Evolutionary conservation across 768 basidiomycete genomes (phyloP).

Genomic region (Gloeophyllum trabeum): DNA sequence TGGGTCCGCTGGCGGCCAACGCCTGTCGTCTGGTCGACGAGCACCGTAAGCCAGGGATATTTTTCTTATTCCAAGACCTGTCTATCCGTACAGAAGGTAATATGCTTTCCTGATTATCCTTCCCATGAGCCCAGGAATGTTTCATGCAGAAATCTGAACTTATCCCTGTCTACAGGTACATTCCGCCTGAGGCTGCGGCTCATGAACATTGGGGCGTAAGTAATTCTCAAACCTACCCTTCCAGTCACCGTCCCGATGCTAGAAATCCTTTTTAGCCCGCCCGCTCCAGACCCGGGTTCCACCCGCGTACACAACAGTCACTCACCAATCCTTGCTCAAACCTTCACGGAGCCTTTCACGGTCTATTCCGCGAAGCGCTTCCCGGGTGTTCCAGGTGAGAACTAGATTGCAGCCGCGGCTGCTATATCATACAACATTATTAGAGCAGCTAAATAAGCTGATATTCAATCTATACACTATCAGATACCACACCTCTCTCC

Average conservation of each 20-base stretch:
- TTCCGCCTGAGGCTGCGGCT: constrained; percentile 82
- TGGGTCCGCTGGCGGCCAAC: constrained; percentile 81
- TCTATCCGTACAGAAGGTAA: constrained; percentile 88
- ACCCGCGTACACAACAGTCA: constrained; percentile 51
- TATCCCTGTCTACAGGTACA: constrained; percentile 36
- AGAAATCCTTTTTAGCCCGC: constrained; percentile 41
- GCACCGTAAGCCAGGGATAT: constrained; percentile 78
- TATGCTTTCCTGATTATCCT: constrained; percentile 6
- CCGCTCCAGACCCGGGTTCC: constrained; percentile 64
- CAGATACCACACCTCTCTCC: constrained; percentile 83
- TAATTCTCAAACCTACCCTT: no score
- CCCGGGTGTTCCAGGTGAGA: constrained; percentile 82
- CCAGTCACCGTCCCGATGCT: no score
- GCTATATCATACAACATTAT: no score
- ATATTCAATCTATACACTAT: constrained; percentile 1
- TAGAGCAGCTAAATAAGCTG: no score
- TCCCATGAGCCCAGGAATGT: constrained; percentile 1
- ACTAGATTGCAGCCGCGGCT: constrained; percentile 12
- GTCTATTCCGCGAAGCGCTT: constrained; percentile 93
- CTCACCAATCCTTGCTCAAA: constrained; percentile 74
- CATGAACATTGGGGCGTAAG: constrained; percentile 89
- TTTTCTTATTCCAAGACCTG: constrained; percentile 92
- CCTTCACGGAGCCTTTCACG: constrained; percentile 72
- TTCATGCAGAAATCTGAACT: constrained; percentile 12
- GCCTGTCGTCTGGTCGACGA: constrained; percentile 80